phyloP scores from a whole-genome alignment of 2,329 filamentous ascomycete genomes.

The Fusarium coffeatum region DNA sequence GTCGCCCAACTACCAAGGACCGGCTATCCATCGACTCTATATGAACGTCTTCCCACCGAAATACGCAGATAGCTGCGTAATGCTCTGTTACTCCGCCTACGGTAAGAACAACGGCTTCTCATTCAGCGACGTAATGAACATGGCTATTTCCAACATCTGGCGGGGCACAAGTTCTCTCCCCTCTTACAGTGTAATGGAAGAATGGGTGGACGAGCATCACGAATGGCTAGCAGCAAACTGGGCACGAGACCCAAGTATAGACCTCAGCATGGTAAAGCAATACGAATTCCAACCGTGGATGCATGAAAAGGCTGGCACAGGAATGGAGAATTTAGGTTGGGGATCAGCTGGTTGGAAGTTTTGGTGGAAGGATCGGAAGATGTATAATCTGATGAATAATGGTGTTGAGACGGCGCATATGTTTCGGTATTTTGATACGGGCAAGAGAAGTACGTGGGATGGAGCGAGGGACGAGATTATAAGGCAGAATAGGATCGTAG shows the following conservation, averaged over 20 bases:
- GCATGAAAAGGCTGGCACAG: conserved; percentile 55
- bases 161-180: conserved; percentile 16
- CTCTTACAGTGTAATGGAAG: neutral
- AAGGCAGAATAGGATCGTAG: conserved; percentile 16
- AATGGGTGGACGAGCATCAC: conserved; percentile 27
- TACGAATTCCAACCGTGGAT: conserved; percentile 52
- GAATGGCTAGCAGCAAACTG: conserved; percentile 22
- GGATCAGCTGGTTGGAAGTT: conserved; percentile 56
- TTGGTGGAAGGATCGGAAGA: conserved; percentile 52
- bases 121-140: conserved; percentile 35
- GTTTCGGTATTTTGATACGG: conserved; percentile 56
- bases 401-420: conserved; percentile 56
- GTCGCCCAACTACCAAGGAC: neutral
- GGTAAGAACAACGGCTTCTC: conserved; percentile 32
- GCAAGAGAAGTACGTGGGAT: conserved; percentile 54
- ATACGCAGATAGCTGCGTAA: conserved; percentile 17
- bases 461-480: conserved; percentile 50
- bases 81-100: conserved; percentile 30
- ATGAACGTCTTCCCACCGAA: conserved; percentile 30
- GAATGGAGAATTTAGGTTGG: conserved; percentile 56
- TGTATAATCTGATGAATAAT: conserved; percentile 54
- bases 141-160: conserved; percentile 29
- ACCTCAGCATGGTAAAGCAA: conserved; percentile 44
- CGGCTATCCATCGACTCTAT: conserved; percentile 1
- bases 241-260: neutral